phyloP scores from a whole-genome alignment of 257 asterid species.

The Petrea volubilis region DNA sequence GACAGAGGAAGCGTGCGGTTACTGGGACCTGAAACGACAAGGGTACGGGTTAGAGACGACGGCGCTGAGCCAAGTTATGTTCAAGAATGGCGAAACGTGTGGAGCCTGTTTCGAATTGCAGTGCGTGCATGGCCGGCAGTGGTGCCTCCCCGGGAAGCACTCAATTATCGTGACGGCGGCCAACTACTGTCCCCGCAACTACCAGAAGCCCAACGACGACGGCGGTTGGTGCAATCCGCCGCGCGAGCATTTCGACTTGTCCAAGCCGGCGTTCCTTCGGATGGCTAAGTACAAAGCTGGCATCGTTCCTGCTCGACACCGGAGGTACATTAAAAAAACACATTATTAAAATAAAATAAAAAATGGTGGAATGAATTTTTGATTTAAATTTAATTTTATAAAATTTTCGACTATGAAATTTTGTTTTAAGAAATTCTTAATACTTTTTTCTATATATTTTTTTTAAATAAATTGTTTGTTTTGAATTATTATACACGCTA shows the following conservation, averaged over 20 bases:
- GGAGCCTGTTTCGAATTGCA: conserved; percentile 32
- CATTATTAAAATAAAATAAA: no score
- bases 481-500: no score
- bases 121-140: not conserved
- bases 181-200: conserved; percentile 18
- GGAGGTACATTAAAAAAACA: no score
- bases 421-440: no score
- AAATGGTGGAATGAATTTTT: no score
- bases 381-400: no score
- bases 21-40: conserved; percentile 1
- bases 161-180: conserved; percentile 30
- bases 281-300: conserved; percentile 28
- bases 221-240: conserved; percentile 35
- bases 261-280: conserved; percentile 24
- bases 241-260: conserved; percentile 25
- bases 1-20: conserved; percentile 29
- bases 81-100: conserved; percentile 23
- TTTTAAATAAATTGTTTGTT: no score
- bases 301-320: conserved; percentile 21
- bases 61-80: conserved; percentile 23
- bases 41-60: conserved; percentile 26
- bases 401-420: no score
- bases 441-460: no score
- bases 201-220: not conserved
- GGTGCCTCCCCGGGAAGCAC: conserved; percentile 19